Evolutionary conservation across 768 basidiomycete species (phyloP), one percentile per base, ranked within the genome.

Genomic region (Astraeus odoratus): DNA sequence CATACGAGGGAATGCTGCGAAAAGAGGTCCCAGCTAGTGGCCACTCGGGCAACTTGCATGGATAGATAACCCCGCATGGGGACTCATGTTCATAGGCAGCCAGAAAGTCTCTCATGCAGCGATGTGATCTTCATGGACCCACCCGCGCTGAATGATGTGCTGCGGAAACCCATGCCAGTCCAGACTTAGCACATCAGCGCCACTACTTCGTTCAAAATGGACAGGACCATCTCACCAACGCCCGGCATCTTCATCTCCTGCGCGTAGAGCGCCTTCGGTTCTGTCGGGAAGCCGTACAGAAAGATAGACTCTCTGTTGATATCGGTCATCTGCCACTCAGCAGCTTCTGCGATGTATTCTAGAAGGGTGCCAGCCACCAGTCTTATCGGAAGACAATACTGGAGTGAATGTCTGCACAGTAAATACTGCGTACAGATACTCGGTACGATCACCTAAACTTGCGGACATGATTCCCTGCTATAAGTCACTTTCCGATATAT

Each of bases 291-390:
- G 16, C 87, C 81, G 59, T 89, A 80, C 60, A 99, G 65, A 76
- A 99, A 97, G 38, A 99, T 77, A 7, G 95, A 94, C 39, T 76
- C 77, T 51, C 84, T 88, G 51, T 98, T 86, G 54, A 87, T 85
- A 63, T 99, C 95, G n/a, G 94, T 97, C 96, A 99, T 99, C 67
- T 86, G 82, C 42, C 96, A 73, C 74, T 98, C 96, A 1, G 96
- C 96, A 1, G 94, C 93, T 65, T 99, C 96, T 22, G 95, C 95
- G 55, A 99, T 98, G 65, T 97, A 94, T 60, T 96, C 94, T 6
- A 94, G 94, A 29, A 95, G 75, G 51, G 72, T 70, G 60, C 96
- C 94, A 43, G 77, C 73, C 41, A 79, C 74, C 70, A 80, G 13
- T n/a, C 7, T 4, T n/a, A 35, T 35, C 6, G n/a, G 34, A 35